A percentile compares a stretch with the other conserved stretches of the same genome.
These are phyloP conservation scores for Lophiostoma macrostomum DNA, from an alignment of 495 filamentous ascomycete genomes.

Conservation along the genomic window DNA sequence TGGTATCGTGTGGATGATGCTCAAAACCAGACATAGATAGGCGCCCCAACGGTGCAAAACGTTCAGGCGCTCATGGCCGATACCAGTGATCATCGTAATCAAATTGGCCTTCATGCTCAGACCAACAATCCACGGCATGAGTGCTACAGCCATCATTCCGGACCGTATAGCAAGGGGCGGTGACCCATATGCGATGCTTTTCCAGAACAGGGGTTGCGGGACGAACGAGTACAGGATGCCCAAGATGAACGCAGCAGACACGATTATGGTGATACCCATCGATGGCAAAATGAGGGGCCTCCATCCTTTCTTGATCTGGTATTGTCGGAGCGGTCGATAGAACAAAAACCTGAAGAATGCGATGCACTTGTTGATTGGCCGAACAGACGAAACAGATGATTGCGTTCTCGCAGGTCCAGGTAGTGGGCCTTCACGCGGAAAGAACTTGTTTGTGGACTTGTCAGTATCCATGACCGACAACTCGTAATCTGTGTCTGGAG, in stretches of 20 bases:
- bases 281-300: constrained; percentile 74
- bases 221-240: constrained; percentile 78
- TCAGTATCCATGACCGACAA: constrained; percentile 67
- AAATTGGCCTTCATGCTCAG: constrained; percentile 89
- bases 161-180: constrained; percentile 85
- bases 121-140: constrained; percentile 91
- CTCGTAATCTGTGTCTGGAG: constrained; percentile 65
- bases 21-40: constrained; percentile 82
- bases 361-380: constrained; percentile 68
- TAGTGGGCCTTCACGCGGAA: constrained; percentile 55
- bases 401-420: constrained; percentile 57
- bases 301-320: constrained; percentile 51
- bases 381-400: constrained; percentile 64
- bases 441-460: constrained; percentile 66
- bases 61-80: constrained; percentile 88
- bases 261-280: constrained; percentile 62
- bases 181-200: constrained; percentile 78
- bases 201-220: constrained; percentile 79
- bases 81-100: constrained; percentile 79
- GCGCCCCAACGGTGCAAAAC: constrained; percentile 90
- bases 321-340: constrained; percentile 73
- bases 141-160: constrained; percentile 89
- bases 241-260: constrained; percentile 63
- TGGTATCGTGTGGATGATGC: constrained; percentile 77
- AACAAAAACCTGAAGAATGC: constrained; percentile 80